A percentile compares a stretch with the other conserved stretches of the same genome.
Evolutionary conservation across 805 yeast species (phyloP).

Genomic region (Starmera dryadoides): DNA sequence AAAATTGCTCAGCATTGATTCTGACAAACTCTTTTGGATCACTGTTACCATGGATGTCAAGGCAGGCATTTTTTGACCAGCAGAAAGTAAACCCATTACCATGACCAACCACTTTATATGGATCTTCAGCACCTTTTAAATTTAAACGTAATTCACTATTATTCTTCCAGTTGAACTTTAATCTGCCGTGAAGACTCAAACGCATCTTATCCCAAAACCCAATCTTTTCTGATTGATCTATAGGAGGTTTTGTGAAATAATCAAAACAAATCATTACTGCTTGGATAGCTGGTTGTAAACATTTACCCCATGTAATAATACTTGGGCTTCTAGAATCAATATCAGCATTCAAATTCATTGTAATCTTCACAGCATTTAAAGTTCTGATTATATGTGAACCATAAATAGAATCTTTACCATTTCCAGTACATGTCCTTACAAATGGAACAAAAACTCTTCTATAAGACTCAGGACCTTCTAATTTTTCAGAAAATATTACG

Average conservation of each 20-base stretch:
- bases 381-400: slow-evolving; percentile 55
- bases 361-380: slow-evolving; percentile 52
- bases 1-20: slow-evolving; percentile 49
- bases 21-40: slow-evolving; percentile 42
- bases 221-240: slow-evolving; percentile 54
- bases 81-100: slow-evolving; percentile 59
- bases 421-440: slow-evolving; percentile 32
- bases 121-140: slow-evolving; percentile 53
- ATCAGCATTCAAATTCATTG: slow-evolving; percentile 38
- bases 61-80: slow-evolving; percentile 49
- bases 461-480: slow-evolving; percentile 35
- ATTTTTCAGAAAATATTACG: slow-evolving; percentile 50
- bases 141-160: slow-evolving; percentile 49
- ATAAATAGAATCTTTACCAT: slow-evolving; percentile 39
- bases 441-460: slow-evolving; percentile 49
- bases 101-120: slow-evolving; percentile 48
- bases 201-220: slow-evolving; percentile 73
- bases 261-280: slow-evolving; percentile 61
- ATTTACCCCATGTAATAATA: slow-evolving; percentile 55
- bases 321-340: slow-evolving; percentile 42
- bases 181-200: slow-evolving; percentile 44
- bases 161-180: slow-evolving; percentile 38
- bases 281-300: slow-evolving; percentile 53
- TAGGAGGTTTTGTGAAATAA: slow-evolving; percentile 60
- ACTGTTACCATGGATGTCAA: slow-evolving; percentile 43